A percentile compares a stretch with the other conserved stretches of the same genome.
Evolutionary conservation across 2,329 filamentous ascomycete species (phyloP).

Genomic region (Penicillium sp.): DNA sequence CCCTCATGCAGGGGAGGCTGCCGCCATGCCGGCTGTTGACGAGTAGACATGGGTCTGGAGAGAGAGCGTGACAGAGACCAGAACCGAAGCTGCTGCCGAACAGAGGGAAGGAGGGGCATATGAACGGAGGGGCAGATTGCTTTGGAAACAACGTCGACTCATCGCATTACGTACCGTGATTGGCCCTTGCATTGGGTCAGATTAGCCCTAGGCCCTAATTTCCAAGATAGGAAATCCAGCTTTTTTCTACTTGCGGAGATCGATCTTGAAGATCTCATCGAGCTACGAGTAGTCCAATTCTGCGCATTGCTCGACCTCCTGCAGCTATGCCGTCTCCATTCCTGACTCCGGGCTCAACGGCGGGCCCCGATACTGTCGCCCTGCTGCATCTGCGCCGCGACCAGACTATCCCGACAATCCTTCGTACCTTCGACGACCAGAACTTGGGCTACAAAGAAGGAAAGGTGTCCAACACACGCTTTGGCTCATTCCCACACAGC

Average conservation of each 20-base stretch:
- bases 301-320: background rate
- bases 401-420: constrained; percentile 72
- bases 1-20: constrained; percentile 36
- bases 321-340: constrained; percentile 66
- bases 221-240: constrained; percentile 17
- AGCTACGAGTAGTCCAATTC: background rate
- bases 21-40: constrained; percentile 48
- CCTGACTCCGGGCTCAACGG: constrained; percentile 64
- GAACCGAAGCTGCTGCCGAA: constrained; percentile 20
- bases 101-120: constrained; percentile 26
- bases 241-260: constrained; percentile 18
- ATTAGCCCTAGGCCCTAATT: constrained; percentile 26
- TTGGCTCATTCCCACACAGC: constrained; percentile 83
- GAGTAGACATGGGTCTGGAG: constrained; percentile 29
- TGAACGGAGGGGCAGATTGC: constrained; percentile 3
- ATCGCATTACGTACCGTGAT: constrained; percentile 20
- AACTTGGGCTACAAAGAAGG: constrained; percentile 73
- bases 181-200: constrained; percentile 12
- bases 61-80: constrained; percentile 17
- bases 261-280: background rate
- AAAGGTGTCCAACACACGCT: constrained; percentile 83
- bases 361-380: constrained; percentile 66
- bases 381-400: constrained; percentile 89
- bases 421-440: constrained; percentile 60
- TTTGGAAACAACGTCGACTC: constrained; percentile 6